A percentile compares a stretch with the other conserved stretches of the same genome.
These are phyloP conservation scores for Odontarrhena argentea DNA, from an alignment of 345 rosid species.

Conservation along the genomic window DNA sequence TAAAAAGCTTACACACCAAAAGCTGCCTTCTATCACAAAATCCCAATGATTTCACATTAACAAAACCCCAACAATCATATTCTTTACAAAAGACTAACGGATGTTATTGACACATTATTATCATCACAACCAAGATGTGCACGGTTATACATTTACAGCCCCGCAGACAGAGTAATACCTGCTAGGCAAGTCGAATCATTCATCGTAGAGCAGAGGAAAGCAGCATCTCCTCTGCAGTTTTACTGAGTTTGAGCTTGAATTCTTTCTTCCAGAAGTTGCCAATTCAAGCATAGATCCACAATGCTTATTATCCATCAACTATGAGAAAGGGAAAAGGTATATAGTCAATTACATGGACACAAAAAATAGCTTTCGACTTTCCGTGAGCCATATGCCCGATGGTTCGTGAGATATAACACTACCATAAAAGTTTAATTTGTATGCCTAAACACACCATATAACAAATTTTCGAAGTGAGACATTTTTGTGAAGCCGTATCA, in stretches of 20 bases:
- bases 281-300: conserved; percentile 8
- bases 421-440: not conserved
- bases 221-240: not conserved
- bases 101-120: conserved; percentile 63
- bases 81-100: conserved; percentile 71
- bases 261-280: too few species aligned
- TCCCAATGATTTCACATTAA: not conserved
- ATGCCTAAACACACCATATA: too few species aligned
- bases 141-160: conserved; percentile 90
- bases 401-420: conserved; percentile 54
- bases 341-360: conserved; percentile 69
- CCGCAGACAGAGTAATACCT: conserved; percentile 94
- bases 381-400: conserved; percentile 99
- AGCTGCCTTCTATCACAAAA: not conserved
- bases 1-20: conserved; percentile 32
- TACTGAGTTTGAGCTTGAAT: too few species aligned
- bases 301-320: not conserved
- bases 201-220: conserved; percentile 72
- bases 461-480: too few species aligned
- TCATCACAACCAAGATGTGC: conserved; percentile 86
- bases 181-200: conserved; percentile 77
- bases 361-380: conserved; percentile 93
- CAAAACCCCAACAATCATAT: not conserved
- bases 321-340: not conserved
- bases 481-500: too few species aligned